These are phyloP conservation scores for Funneliformis geosporum DNA, from an alignment of 192 early-diverging fungal genomes.

Conservation along the genomic window DNA sequence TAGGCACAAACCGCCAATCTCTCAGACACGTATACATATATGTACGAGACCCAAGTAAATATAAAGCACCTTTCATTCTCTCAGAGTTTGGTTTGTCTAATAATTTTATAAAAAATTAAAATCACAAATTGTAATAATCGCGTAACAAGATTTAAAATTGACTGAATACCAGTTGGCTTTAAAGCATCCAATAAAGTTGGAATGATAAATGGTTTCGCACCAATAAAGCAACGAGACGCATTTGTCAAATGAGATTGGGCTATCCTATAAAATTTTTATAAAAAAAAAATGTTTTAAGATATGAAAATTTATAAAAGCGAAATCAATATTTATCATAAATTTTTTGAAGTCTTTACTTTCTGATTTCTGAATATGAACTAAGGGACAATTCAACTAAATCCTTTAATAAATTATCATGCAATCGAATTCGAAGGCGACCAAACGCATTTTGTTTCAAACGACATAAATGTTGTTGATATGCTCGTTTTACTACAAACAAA, in stretches of 20 bases:
- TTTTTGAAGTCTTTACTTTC: slow-evolving; percentile 45
- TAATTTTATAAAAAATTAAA: slow-evolving; percentile 14
- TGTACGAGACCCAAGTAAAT: slow-evolving; percentile 55
- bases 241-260: slow-evolving; percentile 51
- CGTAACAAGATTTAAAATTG: slow-evolving; percentile 14
- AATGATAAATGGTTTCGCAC: slow-evolving; percentile 51
- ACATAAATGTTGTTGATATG: slow-evolving; percentile 52
- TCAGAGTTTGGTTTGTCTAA: slow-evolving; percentile 49
- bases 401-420: slow-evolving; percentile 55
- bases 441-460: slow-evolving; percentile 60
- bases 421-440: slow-evolving; percentile 44
- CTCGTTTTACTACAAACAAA: slow-evolving; percentile 43
- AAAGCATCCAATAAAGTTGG: slow-evolving; percentile 53
- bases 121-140: not conserved
- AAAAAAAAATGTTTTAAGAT: slow-evolving; percentile 12
- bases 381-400: slow-evolving; percentile 60
- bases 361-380: slow-evolving; percentile 58
- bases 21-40: slow-evolving; percentile 55
- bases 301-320: not conserved
- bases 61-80: slow-evolving; percentile 71
- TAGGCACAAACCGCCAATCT: slow-evolving; percentile 57
- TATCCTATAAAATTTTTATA: slow-evolving; percentile 33
- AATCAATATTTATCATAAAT: not conserved
- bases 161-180: slow-evolving; percentile 36
- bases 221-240: slow-evolving; percentile 50